Percentiles rank a stretch among this genome's conserved stretches.
These are phyloP conservation scores for Phialophora macrospora DNA, from an alignment of 2,329 filamentous ascomycete species.

Conservation along the genomic window DNA sequence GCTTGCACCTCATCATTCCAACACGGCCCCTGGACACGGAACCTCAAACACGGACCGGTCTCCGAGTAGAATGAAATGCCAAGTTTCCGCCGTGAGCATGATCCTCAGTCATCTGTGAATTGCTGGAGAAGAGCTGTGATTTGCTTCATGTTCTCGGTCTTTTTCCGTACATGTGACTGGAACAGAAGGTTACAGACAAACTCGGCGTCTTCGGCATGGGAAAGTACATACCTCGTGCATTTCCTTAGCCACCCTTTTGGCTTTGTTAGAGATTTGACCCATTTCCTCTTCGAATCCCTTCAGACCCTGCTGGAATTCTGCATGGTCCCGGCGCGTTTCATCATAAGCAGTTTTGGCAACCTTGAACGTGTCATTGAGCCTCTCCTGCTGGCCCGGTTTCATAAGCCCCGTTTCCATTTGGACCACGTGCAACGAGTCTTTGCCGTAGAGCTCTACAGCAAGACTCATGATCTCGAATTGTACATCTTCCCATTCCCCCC, in stretches of 20 bases:
- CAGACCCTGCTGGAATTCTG: slow-evolving; percentile 21
- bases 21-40: neutral
- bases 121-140: slow-evolving; percentile 29
- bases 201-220: neutral
- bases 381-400: slow-evolving; percentile 26
- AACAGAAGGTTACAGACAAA: slow-evolving; percentile 9
- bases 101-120: slow-evolving; percentile 25
- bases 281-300: slow-evolving; percentile 21
- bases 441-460: slow-evolving; percentile 34
- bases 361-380: slow-evolving; percentile 14
- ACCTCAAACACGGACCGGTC: slow-evolving; percentile 7
- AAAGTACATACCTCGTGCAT: slow-evolving; percentile 32
- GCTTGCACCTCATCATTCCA: neutral
- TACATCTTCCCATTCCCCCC: slow-evolving; percentile 35
- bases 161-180: slow-evolving; percentile 30
- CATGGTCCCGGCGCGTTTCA: neutral
- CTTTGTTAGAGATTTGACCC: slow-evolving; percentile 23
- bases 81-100: neutral
- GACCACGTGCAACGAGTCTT: slow-evolving; percentile 18
- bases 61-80: neutral
- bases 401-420: slow-evolving; percentile 20
- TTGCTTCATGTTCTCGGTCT: slow-evolving; percentile 29
- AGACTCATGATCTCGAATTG: slow-evolving; percentile 31
- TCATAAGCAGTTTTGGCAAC: slow-evolving; percentile 13
- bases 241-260: slow-evolving; percentile 26